phyloP scores from a whole-genome alignment of 495 filamentous ascomycete species.

The Penicillium odoratum region DNA sequence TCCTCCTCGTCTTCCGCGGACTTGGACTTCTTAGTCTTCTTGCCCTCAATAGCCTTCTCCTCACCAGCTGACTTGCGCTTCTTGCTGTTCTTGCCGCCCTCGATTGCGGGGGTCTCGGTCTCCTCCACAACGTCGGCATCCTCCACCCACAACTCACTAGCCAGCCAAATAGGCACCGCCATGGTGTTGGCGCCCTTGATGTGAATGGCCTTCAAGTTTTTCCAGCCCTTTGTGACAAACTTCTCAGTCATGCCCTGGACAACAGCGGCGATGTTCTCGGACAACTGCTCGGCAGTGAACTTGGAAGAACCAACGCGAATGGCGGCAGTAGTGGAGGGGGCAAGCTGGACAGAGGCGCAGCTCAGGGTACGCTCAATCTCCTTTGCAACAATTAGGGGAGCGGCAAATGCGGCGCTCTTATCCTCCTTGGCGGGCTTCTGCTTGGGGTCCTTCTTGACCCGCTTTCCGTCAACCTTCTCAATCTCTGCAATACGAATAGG shows the following conservation, averaged over 20 bases:
- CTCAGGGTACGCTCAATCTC: constrained; percentile 72
- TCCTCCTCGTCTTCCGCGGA: constrained; percentile 48
- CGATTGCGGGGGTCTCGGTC: constrained; percentile 46
- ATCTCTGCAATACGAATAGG: constrained; percentile 71
- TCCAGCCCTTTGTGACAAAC: constrained; percentile 80
- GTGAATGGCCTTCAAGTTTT: constrained; percentile 77
- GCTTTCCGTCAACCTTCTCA: constrained; percentile 67
- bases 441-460: constrained; percentile 53
- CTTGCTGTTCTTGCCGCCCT: constrained; percentile 61
- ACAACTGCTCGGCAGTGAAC: constrained; percentile 71
- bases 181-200: constrained; percentile 85
- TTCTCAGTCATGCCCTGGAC: constrained; percentile 68
- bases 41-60: constrained; percentile 58
- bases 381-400: constrained; percentile 58
- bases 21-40: constrained; percentile 55
- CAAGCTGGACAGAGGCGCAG: constrained; percentile 71
- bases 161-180: constrained; percentile 88
- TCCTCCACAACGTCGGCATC: constrained; percentile 73
- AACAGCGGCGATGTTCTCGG: constrained; percentile 76
- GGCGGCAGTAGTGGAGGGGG: constrained; percentile 61
- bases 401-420: constrained; percentile 41
- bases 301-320: constrained; percentile 70
- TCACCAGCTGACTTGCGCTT: constrained; percentile 62
- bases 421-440: constrained; percentile 35
- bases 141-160: constrained; percentile 85